Evolutionary conservation across 306 rosid genomes (phyloP).

Genomic region (Cicer judaicum): DNA sequence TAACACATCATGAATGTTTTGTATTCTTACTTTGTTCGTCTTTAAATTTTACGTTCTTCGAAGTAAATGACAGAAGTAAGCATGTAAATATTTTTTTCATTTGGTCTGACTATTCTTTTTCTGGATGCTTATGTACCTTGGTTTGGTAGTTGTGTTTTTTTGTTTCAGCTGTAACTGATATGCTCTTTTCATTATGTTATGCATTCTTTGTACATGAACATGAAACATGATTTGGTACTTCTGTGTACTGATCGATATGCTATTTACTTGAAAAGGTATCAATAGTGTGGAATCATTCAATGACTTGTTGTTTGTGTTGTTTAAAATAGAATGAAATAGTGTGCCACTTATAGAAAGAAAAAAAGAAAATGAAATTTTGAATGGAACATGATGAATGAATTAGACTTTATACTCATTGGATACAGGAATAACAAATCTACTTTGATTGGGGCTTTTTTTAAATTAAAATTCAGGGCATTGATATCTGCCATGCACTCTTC

Average conservation of each 20-base stretch:
- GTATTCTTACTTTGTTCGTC: conserved; percentile 24
- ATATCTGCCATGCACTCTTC: fast-evolving
- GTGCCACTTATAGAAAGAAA: not conserved
- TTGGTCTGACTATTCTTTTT: conserved; percentile 67
- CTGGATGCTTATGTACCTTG: conserved; percentile 48
- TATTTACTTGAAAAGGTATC: not conserved
- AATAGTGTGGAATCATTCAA: not conserved
- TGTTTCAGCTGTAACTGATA: conserved; percentile 33
- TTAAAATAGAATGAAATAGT: not conserved
- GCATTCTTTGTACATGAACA: conserved; percentile 40
- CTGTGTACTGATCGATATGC: conserved; percentile 1
- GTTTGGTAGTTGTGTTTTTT: conserved; percentile 31
- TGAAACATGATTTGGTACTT: conserved; percentile 39
- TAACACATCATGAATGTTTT: conserved; percentile 51
- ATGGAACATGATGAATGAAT: too few species aligned
- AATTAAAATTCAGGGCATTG: too few species aligned
- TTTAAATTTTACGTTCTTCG: conserved; percentile 38
- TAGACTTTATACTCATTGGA: too few species aligned
- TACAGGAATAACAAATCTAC: too few species aligned
- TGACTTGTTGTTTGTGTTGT: not conserved
- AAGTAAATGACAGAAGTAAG: conserved; percentile 51
- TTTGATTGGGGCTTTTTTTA: too few species aligned
- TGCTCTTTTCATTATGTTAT: conserved; percentile 39
- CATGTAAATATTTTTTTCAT: conserved; percentile 77
- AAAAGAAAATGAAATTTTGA: too few species aligned